Percentiles rank a stretch among this genome's conserved stretches.
phyloP scores from a whole-genome alignment of 1,139 yeast species.

The Hemisphaericaspora lyxosophila region DNA sequence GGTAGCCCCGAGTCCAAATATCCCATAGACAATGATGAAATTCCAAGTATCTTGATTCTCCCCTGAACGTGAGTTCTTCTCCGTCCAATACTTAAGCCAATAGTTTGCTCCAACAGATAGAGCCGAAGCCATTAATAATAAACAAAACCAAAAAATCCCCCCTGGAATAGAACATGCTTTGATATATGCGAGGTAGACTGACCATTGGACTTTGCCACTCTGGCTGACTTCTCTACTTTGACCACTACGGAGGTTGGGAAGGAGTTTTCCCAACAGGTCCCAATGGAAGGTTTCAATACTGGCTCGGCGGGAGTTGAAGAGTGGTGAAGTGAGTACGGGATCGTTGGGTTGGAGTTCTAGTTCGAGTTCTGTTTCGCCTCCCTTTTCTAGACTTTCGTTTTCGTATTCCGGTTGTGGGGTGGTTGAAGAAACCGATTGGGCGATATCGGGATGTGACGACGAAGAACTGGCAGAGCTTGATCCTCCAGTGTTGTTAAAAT shows the following conservation, averaged over 20 bases:
- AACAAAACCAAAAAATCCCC: slow-evolving; percentile 22
- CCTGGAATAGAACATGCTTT: slow-evolving; percentile 29
- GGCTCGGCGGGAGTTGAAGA: slow-evolving; percentile 19
- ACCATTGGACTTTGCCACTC: slow-evolving; percentile 30
- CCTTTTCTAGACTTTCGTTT: slow-evolving; percentile 6
- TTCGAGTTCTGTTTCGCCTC: slow-evolving; percentile 5
- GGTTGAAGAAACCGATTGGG: slow-evolving; percentile 2
- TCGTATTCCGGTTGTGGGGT: slow-evolving; percentile 1
- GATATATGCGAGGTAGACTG: slow-evolving; percentile 28
- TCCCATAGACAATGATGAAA: slow-evolving; percentile 25
- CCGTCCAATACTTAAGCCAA: slow-evolving; percentile 34
- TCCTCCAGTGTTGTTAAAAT: slow-evolving; percentile 19
- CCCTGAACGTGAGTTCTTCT: slow-evolving; percentile 24
- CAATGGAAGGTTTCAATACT: slow-evolving; percentile 33
- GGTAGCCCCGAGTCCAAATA: slow-evolving; percentile 24
- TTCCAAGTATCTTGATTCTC: slow-evolving; percentile 23
- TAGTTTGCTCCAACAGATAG: slow-evolving; percentile 26
- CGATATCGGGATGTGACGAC: not conserved
- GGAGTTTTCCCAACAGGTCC: slow-evolving; percentile 28
- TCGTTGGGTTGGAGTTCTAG: not conserved
- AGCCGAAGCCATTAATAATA: slow-evolving; percentile 20
- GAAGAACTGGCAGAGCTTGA: too few relatives aligned
- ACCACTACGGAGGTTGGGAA: slow-evolving; percentile 25
- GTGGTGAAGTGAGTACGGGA: too few relatives aligned
- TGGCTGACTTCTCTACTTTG: slow-evolving; percentile 24